A percentile compares a stretch with the other conserved stretches of the same genome.
phyloP scores from a whole-genome alignment of 2,329 filamentous ascomycete genomes.

The Xylaria sp. region DNA sequence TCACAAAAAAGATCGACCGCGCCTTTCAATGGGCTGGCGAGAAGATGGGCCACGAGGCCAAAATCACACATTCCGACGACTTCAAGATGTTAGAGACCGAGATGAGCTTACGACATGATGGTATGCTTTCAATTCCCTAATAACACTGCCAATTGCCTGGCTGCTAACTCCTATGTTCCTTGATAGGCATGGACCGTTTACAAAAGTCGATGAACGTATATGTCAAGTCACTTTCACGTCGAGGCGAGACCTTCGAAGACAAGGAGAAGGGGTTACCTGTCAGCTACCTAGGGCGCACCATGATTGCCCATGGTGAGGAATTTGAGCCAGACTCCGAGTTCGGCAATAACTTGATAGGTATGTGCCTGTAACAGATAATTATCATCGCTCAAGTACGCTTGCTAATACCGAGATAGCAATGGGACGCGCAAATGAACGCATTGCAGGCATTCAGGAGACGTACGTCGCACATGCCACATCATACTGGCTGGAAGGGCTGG shows the following conservation, averaged over 20 bases:
- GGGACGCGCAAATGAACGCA: constrained; percentile 85
- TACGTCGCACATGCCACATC: constrained; percentile 79
- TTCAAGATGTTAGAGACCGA: constrained; percentile 90
- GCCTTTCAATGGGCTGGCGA: constrained; percentile 98
- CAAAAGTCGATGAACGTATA: constrained; percentile 86
- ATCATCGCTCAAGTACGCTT: not conserved
- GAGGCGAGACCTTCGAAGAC: constrained; percentile 79
- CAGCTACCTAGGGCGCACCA: constrained; percentile 79
- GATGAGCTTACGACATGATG: constrained; percentile 87
- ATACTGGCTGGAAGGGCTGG: constrained; percentile 89
- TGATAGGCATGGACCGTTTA: constrained; percentile 83
- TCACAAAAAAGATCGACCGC: constrained; percentile 87
- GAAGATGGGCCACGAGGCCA: constrained; percentile 90
- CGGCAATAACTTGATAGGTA: constrained; percentile 80
- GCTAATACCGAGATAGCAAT: constrained; percentile 57
- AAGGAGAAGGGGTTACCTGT: constrained; percentile 85
- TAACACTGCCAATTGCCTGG: not conserved
- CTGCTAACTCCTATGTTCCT: constrained; percentile 5
- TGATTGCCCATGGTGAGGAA: constrained; percentile 89
- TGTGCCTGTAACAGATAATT: constrained; percentile 38
- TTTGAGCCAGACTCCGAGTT: constrained; percentile 92
- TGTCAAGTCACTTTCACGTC: constrained; percentile 85
- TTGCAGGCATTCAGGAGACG: constrained; percentile 83
- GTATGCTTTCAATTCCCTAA: constrained; percentile 55
- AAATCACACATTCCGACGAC: constrained; percentile 85